phyloP scores from a whole-genome alignment of 1,139 yeast genomes.

The Yamadazyma pseudoaaseri region DNA sequence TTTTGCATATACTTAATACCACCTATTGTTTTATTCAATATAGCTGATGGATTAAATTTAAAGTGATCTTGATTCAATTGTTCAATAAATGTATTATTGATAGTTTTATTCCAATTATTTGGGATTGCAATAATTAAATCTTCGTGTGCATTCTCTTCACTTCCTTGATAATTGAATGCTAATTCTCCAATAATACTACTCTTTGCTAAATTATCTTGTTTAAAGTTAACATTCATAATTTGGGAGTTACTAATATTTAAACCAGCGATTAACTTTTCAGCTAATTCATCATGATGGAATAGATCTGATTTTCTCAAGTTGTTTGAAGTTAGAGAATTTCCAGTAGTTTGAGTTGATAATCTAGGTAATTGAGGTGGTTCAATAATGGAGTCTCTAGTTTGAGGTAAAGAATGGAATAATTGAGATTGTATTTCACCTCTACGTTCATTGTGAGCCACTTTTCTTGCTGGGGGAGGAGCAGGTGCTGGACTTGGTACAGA shows the following conservation, averaged over 20 bases:
- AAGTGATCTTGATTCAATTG: conserved; percentile 29
- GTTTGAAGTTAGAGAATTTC: conserved; percentile 29
- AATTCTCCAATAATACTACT: conserved; percentile 76
- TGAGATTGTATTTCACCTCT: conserved; percentile 33
- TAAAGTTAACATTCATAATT: conserved; percentile 70
- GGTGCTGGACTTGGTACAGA: conserved; percentile 27
- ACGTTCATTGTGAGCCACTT: conserved; percentile 33
- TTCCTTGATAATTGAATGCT: conserved; percentile 63
- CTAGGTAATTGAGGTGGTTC: conserved; percentile 17
- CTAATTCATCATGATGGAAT: conserved; percentile 30
- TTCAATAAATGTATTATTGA: conserved; percentile 44
- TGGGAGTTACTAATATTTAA: conserved; percentile 79
- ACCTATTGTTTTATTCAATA: conserved; percentile 61
- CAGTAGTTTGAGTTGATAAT: conserved; percentile 32
- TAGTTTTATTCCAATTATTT: conserved; percentile 30
- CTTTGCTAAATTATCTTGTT: conserved; percentile 58
- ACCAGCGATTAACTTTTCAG: conserved; percentile 57
- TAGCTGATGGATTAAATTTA: conserved; percentile 33
- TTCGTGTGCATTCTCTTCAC: conserved; percentile 17
- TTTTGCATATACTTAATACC: conserved; percentile 63
- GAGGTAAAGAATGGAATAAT: conserved; percentile 51
- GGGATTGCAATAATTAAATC: conserved; percentile 27
- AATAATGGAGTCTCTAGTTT: conserved; percentile 37
- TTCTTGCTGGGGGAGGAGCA: conserved; percentile 77
- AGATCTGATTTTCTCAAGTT: conserved; percentile 18